phyloP scores from a whole-genome alignment of 202 grass and related monocot genomes.

The Digitaria exilis region DNA sequence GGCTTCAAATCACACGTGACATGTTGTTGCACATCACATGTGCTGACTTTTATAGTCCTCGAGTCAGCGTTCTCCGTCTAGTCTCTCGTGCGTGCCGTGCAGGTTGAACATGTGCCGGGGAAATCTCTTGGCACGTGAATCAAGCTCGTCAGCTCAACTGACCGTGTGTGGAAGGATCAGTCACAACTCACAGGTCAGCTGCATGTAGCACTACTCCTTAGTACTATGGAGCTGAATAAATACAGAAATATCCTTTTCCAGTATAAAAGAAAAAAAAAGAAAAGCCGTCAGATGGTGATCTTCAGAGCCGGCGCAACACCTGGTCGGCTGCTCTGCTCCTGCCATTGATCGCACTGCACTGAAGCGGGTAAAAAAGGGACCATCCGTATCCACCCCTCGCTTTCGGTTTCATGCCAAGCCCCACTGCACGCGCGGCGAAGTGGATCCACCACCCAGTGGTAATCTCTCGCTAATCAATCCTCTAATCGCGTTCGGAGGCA shows the following conservation, averaged over 20 bases:
- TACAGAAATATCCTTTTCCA: too few species aligned
- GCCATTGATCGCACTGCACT: not conserved
- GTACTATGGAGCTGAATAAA: too few species aligned
- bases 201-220: too few species aligned
- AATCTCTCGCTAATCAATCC: not conserved
- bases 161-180: too few species aligned
- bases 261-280: too few species aligned
- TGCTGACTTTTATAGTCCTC: not conserved
- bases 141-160: too few species aligned
- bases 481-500: not conserved
- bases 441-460: not conserved
- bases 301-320: too few species aligned
- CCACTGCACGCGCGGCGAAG: not conserved
- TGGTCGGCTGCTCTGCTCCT: too few species aligned
- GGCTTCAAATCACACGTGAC: constrained; percentile 23
- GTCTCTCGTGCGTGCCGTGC: too few species aligned
- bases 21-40: not conserved
- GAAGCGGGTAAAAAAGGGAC: not conserved
- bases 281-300: too few species aligned
- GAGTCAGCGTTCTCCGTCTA: not conserved
- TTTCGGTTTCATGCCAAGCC: not conserved
- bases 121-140: too few species aligned
- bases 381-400: not conserved
- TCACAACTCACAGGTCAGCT: too few species aligned
- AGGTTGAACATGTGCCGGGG: not conserved